Evolutionary conservation across 2,329 filamentous ascomycete genomes (phyloP), one percentile per base, ranked within the genome.

Genomic region (Microdochium paspali): DNA sequence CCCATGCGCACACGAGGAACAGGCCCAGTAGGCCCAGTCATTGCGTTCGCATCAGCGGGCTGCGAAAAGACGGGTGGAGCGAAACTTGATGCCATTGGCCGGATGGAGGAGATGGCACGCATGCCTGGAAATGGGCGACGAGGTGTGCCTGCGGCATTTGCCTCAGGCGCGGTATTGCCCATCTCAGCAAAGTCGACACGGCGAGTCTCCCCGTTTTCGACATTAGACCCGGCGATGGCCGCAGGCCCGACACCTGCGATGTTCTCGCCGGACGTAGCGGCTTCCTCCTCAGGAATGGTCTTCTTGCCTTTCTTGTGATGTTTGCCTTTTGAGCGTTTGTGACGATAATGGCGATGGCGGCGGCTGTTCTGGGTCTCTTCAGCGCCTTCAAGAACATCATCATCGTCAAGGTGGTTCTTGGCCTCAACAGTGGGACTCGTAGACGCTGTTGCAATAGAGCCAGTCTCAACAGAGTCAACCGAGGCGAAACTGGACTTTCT

Each of bases 401-500:
- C 35, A 21, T 40, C 35, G 23, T 18, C 35, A 21, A 40, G 35
- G 23, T 20, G 35, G 13, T 40, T 40, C 18, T 40, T 40, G 15
- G 35, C 12, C 35, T 40, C 35, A 18, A 40, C 35, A 3, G 12
- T 40, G 18, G 35, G 35, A 12, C 35, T 40, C 10, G 35, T 21
- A 21, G 35, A 40, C 23, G 35, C 18, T 12, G 35, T 40, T 21
- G 35, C 35, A 20, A 40, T 21, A 21, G 65, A 10, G 61, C 67
- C 6, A 54, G 53, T 3, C 52, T 66, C 61, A 15, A 59, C 56
- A 2, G 74, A 79, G 13, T 87, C 84, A 50, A 79, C 78, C 23
- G 83, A 90, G 57, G 80, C 80, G 28, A 77, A 72, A 54, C 84
- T 91, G 0, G 85, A 90, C 72, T 91, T 94, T 65, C 87, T 82